Base-by-base conservation (phyloP, 2,329 filamentous ascomycete genomes). In the Alternaria dauci region DNA sequence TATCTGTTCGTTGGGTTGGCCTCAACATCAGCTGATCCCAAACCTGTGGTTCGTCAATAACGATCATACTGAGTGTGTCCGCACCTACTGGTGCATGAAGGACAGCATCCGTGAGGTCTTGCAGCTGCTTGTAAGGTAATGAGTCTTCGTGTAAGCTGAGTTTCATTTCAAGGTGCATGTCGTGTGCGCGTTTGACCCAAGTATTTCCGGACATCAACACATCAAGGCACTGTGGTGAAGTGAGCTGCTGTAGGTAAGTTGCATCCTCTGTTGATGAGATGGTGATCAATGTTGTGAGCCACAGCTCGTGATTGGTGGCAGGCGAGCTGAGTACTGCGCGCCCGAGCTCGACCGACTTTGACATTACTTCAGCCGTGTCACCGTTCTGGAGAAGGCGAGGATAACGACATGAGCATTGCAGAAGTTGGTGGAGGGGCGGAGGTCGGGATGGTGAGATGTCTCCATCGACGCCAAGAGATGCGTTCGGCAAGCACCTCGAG, bases 251-350 rank as follows among this genome's bases (percentile, higher is more conserved):
- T 18, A 74, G 18, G 48, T 76, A 64, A 75, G 61, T 65, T 46
- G 55, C 57, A 26, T 67, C 39, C 58, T 72, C 69, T 50, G 66
- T 61, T 56, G 70, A 63, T 73, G 71, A 75, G 65, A 77, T 52
- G 28, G 75, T 76, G 67, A 78, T 75, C 62, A 73, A 73, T 43
- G 75, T 74, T 28, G 60, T 73, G 58, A 77, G 70, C 74, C 73
- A 77, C n/a, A 79, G 73, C 67, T 78, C 73, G 30, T 76, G 59
- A 34, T 71, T 52, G 8, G 64, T 59, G 30, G 54, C 58, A 16
- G 71, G 58, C 26, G 68, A 67, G 38, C 61, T 64, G 18, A 79
- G 62, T 42, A 78, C 76, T 30, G 75, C 75, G 47, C 73, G 71
- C 55, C 76, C 77, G 34, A 79, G 63, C 59, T 79, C 75, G 18